Base-by-base conservation (phyloP, 1,284 basidiomycete genomes). In the Tranzscheliella williamsii region DNA sequence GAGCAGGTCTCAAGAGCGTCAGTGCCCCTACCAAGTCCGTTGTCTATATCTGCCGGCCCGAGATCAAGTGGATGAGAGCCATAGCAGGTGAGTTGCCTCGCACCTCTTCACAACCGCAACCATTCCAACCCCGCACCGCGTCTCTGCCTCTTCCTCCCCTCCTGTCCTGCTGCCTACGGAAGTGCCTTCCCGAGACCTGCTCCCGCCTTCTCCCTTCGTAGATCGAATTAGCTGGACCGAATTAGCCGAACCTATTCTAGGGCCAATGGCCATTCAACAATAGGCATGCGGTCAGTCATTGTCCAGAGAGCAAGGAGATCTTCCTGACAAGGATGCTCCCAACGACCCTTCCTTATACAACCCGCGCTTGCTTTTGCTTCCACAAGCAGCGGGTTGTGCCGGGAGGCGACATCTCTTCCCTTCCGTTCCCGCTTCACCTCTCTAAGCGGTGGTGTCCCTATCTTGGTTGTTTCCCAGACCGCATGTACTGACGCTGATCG, bases 31-130 rank as follows among this genome's bases (percentile, higher is more conserved):
- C 93, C 4, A 85, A 89, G 24, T 94, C 92, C 64, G 85, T 98
- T 54, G 85, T 99, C 17, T 99, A 95, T 80, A 84, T 99, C 15
- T 95, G 90, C 77, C 84, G 92, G 22, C 91, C 95, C 2, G 84
- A 85, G 67, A 88, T 93, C 54, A 87, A 84, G 62, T 86, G 87
- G 79, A 86, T 93, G 79, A 88, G 88, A 78, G 87, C 90, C 50
- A 89, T 98, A 55, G 90, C 93, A 66, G 89, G 93, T 93, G 76
- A 79, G 79, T 78, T 42, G n/a, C 21, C 13, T 30, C 18, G 22
- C 26, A 32, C 17, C n/a, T n/a, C n/a, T n/a, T n/a, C n/a, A n/a
- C n/a, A n/a, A n/a, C n/a, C n/a, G n/a, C n/a, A n/a, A n/a, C n/a
- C n/a, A n/a, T n/a, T n/a, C n/a, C n/a, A n/a, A n/a, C n/a, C n/a